phyloP scores from a whole-genome alignment of 192 early-diverging fungal species.

The Coemansia sp. region DNA sequence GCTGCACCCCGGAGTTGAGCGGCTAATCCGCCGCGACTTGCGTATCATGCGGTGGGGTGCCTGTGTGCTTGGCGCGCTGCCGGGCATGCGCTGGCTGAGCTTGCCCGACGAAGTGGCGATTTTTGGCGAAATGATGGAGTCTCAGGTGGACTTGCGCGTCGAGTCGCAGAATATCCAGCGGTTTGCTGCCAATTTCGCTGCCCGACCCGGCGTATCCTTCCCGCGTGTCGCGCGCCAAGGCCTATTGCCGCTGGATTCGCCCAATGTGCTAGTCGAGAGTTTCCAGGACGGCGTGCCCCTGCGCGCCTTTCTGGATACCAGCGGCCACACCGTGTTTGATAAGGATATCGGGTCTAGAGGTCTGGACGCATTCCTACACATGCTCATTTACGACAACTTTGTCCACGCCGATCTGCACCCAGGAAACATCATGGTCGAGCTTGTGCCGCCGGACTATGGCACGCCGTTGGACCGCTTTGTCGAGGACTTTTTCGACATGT shows the following conservation, averaged over 20 bases:
- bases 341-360: slow-evolving; percentile 79
- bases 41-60: slow-evolving; percentile 80
- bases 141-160: slow-evolving; percentile 82
- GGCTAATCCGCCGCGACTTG: slow-evolving; percentile 77
- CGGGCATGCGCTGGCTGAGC: slow-evolving; percentile 83
- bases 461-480: slow-evolving; percentile 58
- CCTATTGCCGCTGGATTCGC: slow-evolving; percentile 52
- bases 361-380: slow-evolving; percentile 79
- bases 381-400: slow-evolving; percentile 96
- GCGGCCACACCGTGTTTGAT: slow-evolving; percentile 69
- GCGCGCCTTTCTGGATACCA: slow-evolving; percentile 69
- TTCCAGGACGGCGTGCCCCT: slow-evolving; percentile 80
- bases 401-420: slow-evolving; percentile 95
- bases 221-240: slow-evolving; percentile 44
- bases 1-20: slow-evolving; percentile 79
- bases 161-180: slow-evolving; percentile 76
- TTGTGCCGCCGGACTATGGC: slow-evolving; percentile 65
- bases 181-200: slow-evolving; percentile 64
- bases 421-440: slow-evolving; percentile 89
- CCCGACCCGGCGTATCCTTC: slow-evolving; percentile 63
- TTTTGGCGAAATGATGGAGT: slow-evolving; percentile 92
- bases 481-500: slow-evolving; percentile 55
- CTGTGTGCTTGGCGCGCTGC: slow-evolving; percentile 65
- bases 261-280: slow-evolving; percentile 83
- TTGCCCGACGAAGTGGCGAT: slow-evolving; percentile 87